Base-by-base conservation (phyloP, 2,329 filamentous ascomycete species). In the Malbranchea cinnamomea region DNA sequence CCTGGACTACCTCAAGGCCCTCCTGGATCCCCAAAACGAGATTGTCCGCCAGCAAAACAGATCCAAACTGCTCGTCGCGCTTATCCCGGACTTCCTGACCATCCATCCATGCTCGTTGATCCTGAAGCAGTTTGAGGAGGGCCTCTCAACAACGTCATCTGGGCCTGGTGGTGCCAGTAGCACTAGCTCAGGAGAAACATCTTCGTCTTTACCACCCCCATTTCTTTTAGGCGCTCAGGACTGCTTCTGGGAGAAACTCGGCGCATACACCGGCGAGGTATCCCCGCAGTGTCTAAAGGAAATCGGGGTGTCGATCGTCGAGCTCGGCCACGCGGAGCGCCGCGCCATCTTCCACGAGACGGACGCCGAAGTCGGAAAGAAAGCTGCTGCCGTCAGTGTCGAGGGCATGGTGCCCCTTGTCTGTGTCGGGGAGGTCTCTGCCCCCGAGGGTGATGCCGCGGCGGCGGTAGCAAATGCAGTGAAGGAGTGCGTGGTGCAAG, bases 291-390 rank as follows among this genome's bases (percentile, higher is more conserved):
- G 74, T 2, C 62, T 92, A 14, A 58, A 62, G 28, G 69, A 78
- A 34, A 63, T 78, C 0, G 80, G 80, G 23, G 78, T 73, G 28
- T 63, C 61, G 11, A 68, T 91, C 28, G 75, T 89, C 6, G 80
- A 85, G 47, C 61, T 91, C 4, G 80, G 80, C 1, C 83, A 91
- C 49, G 82, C 82, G 2, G 83, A 91, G 55, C 68, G 82, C 4
- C 63, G 80, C 29, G 56, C 71, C 2, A 49, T 82, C 12, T 83
- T 85, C 44, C 68, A 67, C 10, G 82, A 91, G 60, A 78, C 72
- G n/a, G 78, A 89, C 43, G 65, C 60, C 10, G 57, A 63, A 23
- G 69, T 77, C 0, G 74, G 72, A 0, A 65, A 58, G 36, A 89
- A 89, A 55, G 79, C 78, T 0, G 65, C 63, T 0, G 80, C 79